These are phyloP conservation scores for Hemisphaericaspora xylofermentans DNA, from an alignment of 1,139 yeast genomes.

Conservation along the genomic window DNA sequence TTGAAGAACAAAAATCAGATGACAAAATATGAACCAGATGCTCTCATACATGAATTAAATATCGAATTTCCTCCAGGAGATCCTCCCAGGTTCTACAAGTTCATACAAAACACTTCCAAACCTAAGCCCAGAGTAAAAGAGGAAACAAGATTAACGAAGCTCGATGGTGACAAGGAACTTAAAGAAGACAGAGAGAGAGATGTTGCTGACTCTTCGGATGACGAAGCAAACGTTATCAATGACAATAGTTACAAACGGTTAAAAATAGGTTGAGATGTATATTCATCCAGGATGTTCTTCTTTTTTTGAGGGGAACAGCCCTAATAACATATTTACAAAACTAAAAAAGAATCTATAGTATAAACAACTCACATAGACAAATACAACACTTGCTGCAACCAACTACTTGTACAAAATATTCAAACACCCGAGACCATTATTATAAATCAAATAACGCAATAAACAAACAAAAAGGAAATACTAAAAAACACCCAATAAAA, in stretches of 20 bases:
- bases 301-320: too few relatives aligned
- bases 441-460: not conserved
- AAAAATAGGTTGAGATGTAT: conserved; percentile 6
- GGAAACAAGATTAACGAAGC: not conserved
- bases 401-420: not conserved
- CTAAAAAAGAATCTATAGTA: conserved; percentile 2
- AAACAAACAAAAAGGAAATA: not conserved
- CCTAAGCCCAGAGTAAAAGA: conserved; percentile 3
- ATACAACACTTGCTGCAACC: not conserved
- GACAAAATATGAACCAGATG: conserved; percentile 24
- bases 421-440: conserved; percentile 1
- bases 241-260: conserved; percentile 7
- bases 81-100: conserved; percentile 43
- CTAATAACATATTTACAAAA: conserved; percentile 14
- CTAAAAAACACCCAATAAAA: conserved; percentile 4
- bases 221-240: conserved; percentile 10
- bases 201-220: conserved; percentile 2
- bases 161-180: not conserved
- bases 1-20: conserved; percentile 15
- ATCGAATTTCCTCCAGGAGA: conserved; percentile 38
- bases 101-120: conserved; percentile 30
- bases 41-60: conserved; percentile 24
- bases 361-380: not conserved
- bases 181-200: conserved; percentile 1
- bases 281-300: not conserved